Evolutionary conservation across 805 yeast species (phyloP).

Genomic region (Barnettozyma salicaria): DNA sequence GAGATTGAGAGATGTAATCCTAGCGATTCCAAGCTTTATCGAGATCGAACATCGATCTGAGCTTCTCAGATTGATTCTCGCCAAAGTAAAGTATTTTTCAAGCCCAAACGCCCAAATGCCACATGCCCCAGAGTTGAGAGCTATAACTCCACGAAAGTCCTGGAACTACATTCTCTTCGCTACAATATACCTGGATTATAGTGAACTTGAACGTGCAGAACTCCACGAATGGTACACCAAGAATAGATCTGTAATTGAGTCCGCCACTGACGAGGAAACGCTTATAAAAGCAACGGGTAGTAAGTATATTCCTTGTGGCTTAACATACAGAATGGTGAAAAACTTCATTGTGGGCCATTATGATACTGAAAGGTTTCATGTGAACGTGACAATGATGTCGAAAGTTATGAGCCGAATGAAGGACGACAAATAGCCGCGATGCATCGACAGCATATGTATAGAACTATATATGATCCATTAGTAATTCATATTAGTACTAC

Average conservation of each 20-base stretch:
- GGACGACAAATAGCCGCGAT: not conserved
- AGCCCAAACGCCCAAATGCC: not conserved
- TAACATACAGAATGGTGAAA: not conserved
- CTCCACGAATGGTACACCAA: constrained; percentile 3
- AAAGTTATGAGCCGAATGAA: no score
- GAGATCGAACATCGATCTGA: not conserved
- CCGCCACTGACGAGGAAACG: not conserved
- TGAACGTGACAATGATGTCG: constrained; percentile 2
- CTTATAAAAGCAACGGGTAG: no score
- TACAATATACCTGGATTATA: not conserved
- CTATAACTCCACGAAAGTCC: constrained; percentile 3
- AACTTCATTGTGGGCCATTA: constrained; percentile 1
- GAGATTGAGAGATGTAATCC: constrained; percentile 2
- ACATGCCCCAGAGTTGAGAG: not conserved
- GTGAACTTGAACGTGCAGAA: not conserved
- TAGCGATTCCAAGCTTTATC: constrained; percentile 2
- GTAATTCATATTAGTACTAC: no score
- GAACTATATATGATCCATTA: no score
- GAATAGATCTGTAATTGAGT: not conserved
- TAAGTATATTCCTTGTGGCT: constrained; percentile 3
- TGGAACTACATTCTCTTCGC: constrained; percentile 7
- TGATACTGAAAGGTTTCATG: constrained; percentile 5
- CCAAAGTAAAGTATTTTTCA: not conserved
- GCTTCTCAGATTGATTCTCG: not conserved
- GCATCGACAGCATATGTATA: not conserved